Evolutionary conservation across 768 basidiomycete species (phyloP).

Genomic region (Rhodocollybia butyracea): DNA sequence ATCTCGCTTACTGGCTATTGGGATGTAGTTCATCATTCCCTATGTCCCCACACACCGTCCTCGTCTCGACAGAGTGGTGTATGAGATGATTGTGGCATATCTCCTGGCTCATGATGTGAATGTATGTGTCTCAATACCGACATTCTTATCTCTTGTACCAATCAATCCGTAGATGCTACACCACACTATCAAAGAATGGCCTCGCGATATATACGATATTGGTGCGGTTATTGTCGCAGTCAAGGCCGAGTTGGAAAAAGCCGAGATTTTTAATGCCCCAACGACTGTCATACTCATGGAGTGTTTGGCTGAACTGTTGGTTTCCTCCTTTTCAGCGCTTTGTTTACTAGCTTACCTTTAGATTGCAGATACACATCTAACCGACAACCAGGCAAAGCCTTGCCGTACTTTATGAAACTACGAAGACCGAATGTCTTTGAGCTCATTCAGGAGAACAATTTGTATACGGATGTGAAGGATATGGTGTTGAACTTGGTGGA

Average conservation of each 20-base stretch:
- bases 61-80: conserved; percentile 77
- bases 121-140: conserved; percentile 31
- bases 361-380: conserved; percentile 75
- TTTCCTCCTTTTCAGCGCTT: conserved; percentile 2
- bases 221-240: conserved; percentile 87
- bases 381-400: conserved; percentile 90
- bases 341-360: background rate
- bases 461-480: conserved; percentile 94
- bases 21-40: conserved; percentile 75
- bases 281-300: conserved; percentile 74
- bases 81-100: conserved; percentile 92
- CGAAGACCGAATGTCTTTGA: conserved; percentile 90
- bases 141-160: background rate
- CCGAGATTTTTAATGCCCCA: conserved; percentile 19
- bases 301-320: conserved; percentile 86
- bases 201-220: conserved; percentile 85
- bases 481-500: conserved; percentile 84
- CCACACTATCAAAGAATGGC: conserved; percentile 84
- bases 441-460: conserved; percentile 87
- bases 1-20: background rate
- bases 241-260: conserved; percentile 72
- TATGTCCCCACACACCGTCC: conserved; percentile 83
- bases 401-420: conserved; percentile 86
- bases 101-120: conserved; percentile 75
- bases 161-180: conserved; percentile 55